Conservation (phyloP, 176 grass and related monocot genomes). For the Musa itinerans region DNA sequence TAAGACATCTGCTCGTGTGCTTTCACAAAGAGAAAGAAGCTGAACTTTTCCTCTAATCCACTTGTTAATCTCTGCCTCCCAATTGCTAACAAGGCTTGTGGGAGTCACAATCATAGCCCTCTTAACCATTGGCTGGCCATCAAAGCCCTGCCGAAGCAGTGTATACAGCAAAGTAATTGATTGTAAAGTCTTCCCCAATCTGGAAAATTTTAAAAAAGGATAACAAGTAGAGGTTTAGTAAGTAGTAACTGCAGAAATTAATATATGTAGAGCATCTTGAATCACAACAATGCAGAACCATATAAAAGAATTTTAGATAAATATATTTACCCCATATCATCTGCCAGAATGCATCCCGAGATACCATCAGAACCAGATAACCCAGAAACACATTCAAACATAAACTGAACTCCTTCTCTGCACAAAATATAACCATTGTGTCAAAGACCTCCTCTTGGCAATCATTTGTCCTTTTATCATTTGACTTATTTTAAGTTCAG, state of each 20-base stretch:
- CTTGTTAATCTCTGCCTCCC: constrained; percentile 92
- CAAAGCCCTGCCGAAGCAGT: constrained; percentile 81
- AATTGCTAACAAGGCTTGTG: constrained; percentile 96
- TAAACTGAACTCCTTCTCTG: constrained; percentile 99
- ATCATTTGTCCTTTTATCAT: background rate
- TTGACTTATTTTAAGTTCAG: background rate
- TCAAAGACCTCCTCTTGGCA: background rate
- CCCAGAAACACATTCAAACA: constrained; percentile 98
- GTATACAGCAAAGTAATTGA: constrained; percentile 87
- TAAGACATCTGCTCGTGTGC: constrained; percentile 77
- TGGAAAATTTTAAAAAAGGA: constrained; percentile 25
- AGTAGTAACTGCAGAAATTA: constrained; percentile 7
- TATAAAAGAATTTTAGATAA: constrained; percentile 9
- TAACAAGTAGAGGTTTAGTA: constrained; percentile 7
- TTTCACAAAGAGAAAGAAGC: constrained; percentile 87
- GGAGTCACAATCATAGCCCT: constrained; percentile 75
- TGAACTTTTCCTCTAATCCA: constrained; percentile 71
- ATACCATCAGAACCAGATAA: constrained; percentile 72
- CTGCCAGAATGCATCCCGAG: constrained; percentile 92
- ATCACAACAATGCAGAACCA: constrained; percentile 1
- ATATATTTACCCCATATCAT: constrained; percentile 90
- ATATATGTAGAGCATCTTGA: background rate
- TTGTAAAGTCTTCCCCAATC: constrained; percentile 95
- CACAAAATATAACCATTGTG: constrained; percentile 24
- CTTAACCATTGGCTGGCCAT: constrained; percentile 87